Percentiles rank a stretch among this genome's conserved stretches.
Conservation (phyloP, 495 filamentous ascomycete species). For the Achaetomiella virescens region DNA sequence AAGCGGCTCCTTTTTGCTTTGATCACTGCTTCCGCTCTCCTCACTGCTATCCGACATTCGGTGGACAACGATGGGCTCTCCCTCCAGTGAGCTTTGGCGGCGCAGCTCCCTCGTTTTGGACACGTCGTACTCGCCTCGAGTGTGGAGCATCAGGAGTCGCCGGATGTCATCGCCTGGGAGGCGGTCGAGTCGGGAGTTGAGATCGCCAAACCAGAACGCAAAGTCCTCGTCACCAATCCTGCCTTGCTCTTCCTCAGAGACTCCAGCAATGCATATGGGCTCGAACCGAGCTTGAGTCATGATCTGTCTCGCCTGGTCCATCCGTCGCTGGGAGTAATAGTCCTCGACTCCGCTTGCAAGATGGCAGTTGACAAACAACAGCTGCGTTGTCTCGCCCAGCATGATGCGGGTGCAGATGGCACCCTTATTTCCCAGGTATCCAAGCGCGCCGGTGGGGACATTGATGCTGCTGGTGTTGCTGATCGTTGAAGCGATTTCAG, state of each 20-base stretch:
- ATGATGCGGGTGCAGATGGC: conserved; percentile 75
- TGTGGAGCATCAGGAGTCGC: conserved; percentile 74
- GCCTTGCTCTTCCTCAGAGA: conserved; percentile 51
- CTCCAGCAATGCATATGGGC: conserved; percentile 54
- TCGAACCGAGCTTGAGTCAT: conserved; percentile 64
- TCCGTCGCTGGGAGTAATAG: conserved; percentile 68
- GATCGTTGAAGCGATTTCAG: conserved; percentile 61
- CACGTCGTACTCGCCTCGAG: conserved; percentile 65
- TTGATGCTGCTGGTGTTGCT: conserved; percentile 69
- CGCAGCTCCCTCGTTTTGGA: conserved; percentile 29
- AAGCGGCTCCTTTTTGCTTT: conserved; percentile 9
- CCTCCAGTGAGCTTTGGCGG: conserved; percentile 32
- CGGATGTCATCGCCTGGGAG: conserved; percentile 88
- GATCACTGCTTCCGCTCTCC: conserved; percentile 26
- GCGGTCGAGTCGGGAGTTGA: conserved; percentile 89
- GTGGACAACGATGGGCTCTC: conserved; percentile 38
- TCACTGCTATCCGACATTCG: conserved; percentile 30
- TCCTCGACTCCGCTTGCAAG: conserved; percentile 80
- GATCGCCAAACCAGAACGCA: conserved; percentile 91
- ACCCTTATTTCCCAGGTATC: conserved; percentile 95
- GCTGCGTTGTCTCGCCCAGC: conserved; percentile 79
- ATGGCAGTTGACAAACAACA: conserved; percentile 88
- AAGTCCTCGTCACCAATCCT: conserved; percentile 87
- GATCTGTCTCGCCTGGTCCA: conserved; percentile 86
- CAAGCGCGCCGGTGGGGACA: conserved; percentile 82